Percentiles rank a stretch among this genome's conserved stretches.
These are phyloP conservation scores for Erythrophleum ivorense DNA, from an alignment of 331 rosid species.

Conservation along the genomic window DNA sequence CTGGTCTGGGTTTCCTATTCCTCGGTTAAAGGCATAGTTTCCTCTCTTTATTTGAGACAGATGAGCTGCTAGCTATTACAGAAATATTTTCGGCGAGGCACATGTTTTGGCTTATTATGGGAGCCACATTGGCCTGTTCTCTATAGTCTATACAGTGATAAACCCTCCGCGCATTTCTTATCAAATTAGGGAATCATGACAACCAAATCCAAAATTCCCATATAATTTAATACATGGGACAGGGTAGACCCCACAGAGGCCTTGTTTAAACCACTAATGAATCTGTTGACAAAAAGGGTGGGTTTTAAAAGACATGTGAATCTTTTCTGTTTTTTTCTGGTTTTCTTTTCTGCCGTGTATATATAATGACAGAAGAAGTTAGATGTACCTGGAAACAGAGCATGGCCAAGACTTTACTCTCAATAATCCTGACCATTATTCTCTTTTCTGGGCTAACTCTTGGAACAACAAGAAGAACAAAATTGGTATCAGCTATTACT, in stretches of 20 bases:
- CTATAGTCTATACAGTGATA: neutral
- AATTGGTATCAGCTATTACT: conserved; percentile 7
- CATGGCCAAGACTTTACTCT: conserved; percentile 49
- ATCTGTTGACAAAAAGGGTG: conserved; percentile 21
- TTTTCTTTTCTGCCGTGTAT: conserved; percentile 42
- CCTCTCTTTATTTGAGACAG: conserved; percentile 12
- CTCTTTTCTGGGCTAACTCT: conserved; percentile 50
- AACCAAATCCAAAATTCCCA: conserved; percentile 41
- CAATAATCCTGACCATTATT: conserved; percentile 46
- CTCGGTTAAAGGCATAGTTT: conserved; percentile 30
- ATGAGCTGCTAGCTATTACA: conserved; percentile 12
- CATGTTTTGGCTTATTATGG: conserved; percentile 39
- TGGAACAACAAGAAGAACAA: neutral
- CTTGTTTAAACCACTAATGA: conserved; percentile 1
- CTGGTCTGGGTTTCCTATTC: neutral
- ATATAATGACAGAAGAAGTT: conserved; percentile 44
- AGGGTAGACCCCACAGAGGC: conserved; percentile 8
- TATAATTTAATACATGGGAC: neutral
- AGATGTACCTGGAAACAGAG: conserved; percentile 40
- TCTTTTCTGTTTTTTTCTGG: conserved; percentile 51
- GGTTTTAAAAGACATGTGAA: conserved; percentile 53
- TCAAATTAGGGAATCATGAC: conserved; percentile 47
- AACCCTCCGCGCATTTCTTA: conserved; percentile 39
- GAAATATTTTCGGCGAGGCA: conserved; percentile 22
- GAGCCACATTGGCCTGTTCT: conserved; percentile 7